Base-by-base conservation (phyloP, 805 yeast species). In the Pichia pseudocactophila region DNA sequence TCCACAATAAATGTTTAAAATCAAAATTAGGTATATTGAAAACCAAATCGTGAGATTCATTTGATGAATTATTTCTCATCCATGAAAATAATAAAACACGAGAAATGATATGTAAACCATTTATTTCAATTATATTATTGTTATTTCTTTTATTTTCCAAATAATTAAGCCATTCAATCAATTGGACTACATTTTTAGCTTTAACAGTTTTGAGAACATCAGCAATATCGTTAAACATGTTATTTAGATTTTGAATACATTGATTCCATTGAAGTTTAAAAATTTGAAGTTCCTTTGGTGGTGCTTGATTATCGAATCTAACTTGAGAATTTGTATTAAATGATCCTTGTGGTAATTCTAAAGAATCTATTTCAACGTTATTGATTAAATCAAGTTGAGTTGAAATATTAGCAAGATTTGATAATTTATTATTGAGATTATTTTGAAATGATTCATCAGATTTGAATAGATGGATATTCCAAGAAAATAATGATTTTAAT, bases 31-130 rank as follows among this genome's bases (percentile, higher is more conserved):
- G 34, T 37, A 64, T 65, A 0, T 88, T 89, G 19, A 79, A 50
- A 2, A 83, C 63, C 1, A 77, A 63, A 41, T 70, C 71, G 55
- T 81, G 79, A 52, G 81, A 84, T 46, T 86, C 64, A 31, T 34
- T 34, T 3, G 28, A 19, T 25, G 20, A 13, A n/a, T 33, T 34
- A 22, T 33, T 37, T 8, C 82, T 64, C 19, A 81, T 61, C 51
- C 73, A 78, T 18, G 80, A 61, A 42, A 81, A 85, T 50, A 79
- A 71, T 10, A 79, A 51, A 2, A 83, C 82, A 45, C 89, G 68
- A 1, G 80, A 70, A n/a, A 83, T 56, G 7, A 70, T 73, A 48
- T 68, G 71, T 34, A 60, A 51, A 0, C 64, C 64, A n/a, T 53
- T 30, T 5, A 61, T 50, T 37, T 60, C 64, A 50, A 57, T 60